These are phyloP conservation scores for Guadua angustifolia DNA, from an alignment of 176 grass and related monocot species.

Conservation along the genomic window DNA sequence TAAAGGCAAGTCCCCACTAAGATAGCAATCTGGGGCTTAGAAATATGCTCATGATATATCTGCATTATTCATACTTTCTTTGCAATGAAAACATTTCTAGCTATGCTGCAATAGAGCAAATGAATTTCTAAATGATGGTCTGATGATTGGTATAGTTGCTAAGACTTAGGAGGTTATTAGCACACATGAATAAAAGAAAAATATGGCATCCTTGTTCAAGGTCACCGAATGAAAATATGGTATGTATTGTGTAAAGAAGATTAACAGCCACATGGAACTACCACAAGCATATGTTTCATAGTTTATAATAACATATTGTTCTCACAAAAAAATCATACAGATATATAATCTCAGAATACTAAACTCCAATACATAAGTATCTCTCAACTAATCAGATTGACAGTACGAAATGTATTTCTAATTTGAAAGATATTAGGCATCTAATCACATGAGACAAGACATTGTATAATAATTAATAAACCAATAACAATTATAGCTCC, in stretches of 20 bases:
- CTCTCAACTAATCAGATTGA: neutral
- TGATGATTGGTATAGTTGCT: neutral
- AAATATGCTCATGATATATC: slow-evolving; percentile 29
- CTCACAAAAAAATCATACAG: neutral
- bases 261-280: neutral
- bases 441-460: neutral
- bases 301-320: slow-evolving; percentile 4
- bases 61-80: slow-evolving; percentile 22
- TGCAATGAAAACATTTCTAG: slow-evolving; percentile 27
- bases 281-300: slow-evolving; percentile 29
- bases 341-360: neutral
- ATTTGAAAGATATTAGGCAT: slow-evolving; percentile 8
- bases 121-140: neutral
- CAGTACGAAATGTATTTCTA: slow-evolving; percentile 1
- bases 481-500: slow-evolving; percentile 21
- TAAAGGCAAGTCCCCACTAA: slow-evolving; percentile 22
- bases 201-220: neutral
- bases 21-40: neutral
- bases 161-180: neutral
- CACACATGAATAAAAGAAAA: slow-evolving; percentile 11
- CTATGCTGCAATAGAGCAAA: slow-evolving; percentile 9
- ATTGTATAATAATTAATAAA: slow-evolving; percentile 11
- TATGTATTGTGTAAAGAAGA: slow-evolving; percentile 13
- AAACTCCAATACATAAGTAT: neutral
- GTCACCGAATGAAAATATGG: slow-evolving; percentile 7